Conservation (phyloP, 805 yeast species). For the Starmerella kuoi region DNA sequence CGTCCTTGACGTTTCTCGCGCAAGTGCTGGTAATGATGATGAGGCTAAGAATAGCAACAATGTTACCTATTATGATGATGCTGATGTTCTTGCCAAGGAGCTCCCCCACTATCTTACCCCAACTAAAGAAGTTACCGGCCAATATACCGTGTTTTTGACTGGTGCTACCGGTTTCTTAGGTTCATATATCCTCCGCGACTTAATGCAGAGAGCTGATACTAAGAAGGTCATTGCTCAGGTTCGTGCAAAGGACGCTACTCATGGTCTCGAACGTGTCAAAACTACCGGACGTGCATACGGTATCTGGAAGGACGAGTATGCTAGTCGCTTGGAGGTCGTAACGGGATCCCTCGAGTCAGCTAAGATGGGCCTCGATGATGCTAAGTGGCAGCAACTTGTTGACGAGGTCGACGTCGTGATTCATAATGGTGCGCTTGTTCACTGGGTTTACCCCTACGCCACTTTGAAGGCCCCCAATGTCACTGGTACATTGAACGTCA, state of each 20-base stretch:
- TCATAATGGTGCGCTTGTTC: constrained; percentile 96
- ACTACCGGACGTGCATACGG: constrained; percentile 75
- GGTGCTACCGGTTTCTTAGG: constrained; percentile 97
- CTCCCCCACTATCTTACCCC: constrained; percentile 38
- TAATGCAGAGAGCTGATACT: constrained; percentile 48
- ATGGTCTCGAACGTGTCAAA: constrained; percentile 66
- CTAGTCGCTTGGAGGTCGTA: constrained; percentile 49
- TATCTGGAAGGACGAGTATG: constrained; percentile 55
- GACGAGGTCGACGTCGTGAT: constrained; percentile 64
- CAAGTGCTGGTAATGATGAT: constrained; percentile 17
- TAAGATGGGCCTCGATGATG: constrained; percentile 56
- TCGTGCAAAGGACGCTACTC: constrained; percentile 56
- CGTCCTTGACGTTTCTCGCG: constrained; percentile 2
- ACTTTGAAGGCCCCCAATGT: constrained; percentile 90
- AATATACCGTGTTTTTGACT: constrained; percentile 63
- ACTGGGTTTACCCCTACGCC: constrained; percentile 94
- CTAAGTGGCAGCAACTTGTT: constrained; percentile 47
- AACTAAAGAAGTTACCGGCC: constrained; percentile 30
- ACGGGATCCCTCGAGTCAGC: constrained; percentile 66
- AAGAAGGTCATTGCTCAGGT: constrained; percentile 71
- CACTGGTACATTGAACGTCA: constrained; percentile 68
- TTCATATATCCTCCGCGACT: constrained; percentile 68
- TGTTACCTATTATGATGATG: constrained; percentile 59
- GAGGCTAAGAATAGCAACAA: constrained; percentile 25
- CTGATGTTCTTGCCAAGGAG: constrained; percentile 38